phyloP scores from a whole-genome alignment of 2,329 filamentous ascomycete species.

The Sporothrix euskadiensis region DNA sequence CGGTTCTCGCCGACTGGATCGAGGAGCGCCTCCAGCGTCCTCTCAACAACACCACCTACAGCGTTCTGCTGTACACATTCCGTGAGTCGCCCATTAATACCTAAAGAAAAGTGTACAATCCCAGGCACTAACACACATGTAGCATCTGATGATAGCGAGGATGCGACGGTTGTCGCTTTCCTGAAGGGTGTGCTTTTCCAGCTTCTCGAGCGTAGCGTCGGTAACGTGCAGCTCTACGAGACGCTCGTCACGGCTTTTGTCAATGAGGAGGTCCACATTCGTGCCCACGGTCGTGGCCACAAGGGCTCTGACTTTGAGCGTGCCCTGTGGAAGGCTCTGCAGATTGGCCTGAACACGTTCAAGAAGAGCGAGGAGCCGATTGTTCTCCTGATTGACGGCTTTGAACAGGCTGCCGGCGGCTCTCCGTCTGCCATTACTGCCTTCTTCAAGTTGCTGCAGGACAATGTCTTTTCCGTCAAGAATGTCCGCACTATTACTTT shows the following conservation, averaged over 20 bases:
- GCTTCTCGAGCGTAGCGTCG: constrained; percentile 44
- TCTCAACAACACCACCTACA: constrained; percentile 41
- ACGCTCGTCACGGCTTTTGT: constrained; percentile 37
- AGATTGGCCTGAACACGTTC: constrained; percentile 39
- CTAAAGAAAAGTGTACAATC: too few relatives aligned
- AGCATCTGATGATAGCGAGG: constrained; percentile 39
- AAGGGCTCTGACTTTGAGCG: constrained; percentile 31
- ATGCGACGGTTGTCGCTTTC: constrained; percentile 39
- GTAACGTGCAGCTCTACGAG: constrained; percentile 42
- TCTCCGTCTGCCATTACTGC: constrained; percentile 32
- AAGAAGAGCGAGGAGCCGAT: constrained; percentile 38
- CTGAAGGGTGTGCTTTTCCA: constrained; percentile 44
- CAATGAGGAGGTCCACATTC: not conserved
- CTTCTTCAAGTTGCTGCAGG: constrained; percentile 40
- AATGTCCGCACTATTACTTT: constrained; percentile 41
- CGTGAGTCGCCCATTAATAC: constrained; percentile 35
- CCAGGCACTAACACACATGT: not conserved
- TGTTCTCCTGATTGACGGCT: constrained; percentile 43
- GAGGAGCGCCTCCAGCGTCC: constrained; percentile 45
- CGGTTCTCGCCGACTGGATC: constrained; percentile 67
- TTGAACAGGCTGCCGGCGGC: constrained; percentile 41
- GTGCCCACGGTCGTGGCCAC: not conserved
- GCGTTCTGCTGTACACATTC: constrained; percentile 43
- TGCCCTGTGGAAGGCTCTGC: constrained; percentile 42
- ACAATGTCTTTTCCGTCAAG: constrained; percentile 36